These are phyloP conservation scores for Dictyostelium firmibasis DNA, from an alignment of 78 protist genomes.

Conservation along the genomic window DNA sequence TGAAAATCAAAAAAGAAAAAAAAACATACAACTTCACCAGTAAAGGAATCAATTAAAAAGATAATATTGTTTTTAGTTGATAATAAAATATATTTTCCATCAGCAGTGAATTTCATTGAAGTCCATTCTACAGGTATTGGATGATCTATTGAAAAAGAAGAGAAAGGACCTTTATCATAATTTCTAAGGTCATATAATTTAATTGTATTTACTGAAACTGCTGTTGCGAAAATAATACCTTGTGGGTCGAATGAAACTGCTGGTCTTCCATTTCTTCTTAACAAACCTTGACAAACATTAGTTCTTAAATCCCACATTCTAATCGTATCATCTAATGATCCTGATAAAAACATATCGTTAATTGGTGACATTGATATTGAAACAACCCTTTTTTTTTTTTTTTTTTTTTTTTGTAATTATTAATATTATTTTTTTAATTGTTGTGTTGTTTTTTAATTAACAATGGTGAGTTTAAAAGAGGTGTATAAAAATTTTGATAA, in stretches of 20 bases:
- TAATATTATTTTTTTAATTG: too few species aligned
- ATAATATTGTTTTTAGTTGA: slow-evolving; percentile 59
- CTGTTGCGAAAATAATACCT: slow-evolving; percentile 80
- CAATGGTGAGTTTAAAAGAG: too few species aligned
- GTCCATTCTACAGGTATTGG: slow-evolving; percentile 81
- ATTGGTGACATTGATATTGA: slow-evolving; percentile 82
- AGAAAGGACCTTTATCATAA: slow-evolving; percentile 80
- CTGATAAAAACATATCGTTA: slow-evolving; percentile 85
- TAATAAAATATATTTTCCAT: slow-evolving; percentile 81
- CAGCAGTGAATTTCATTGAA: slow-evolving; percentile 72
- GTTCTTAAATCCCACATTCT: slow-evolving; percentile 90
- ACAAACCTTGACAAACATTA: slow-evolving; percentile 77
- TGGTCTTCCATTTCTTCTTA: slow-evolving; percentile 65
- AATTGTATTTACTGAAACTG: slow-evolving; percentile 39
- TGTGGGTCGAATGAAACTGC: slow-evolving; percentile 82
- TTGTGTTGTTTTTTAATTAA: too few species aligned
- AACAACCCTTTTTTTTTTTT: slow-evolving; percentile 49
- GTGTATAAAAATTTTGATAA: background rate
- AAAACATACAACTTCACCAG: slow-evolving; percentile 55
- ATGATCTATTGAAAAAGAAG: slow-evolving; percentile 25
- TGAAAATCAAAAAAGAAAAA: too few species aligned
- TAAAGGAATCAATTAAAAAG: slow-evolving; percentile 80
- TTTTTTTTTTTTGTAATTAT: background rate
- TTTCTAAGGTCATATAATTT: slow-evolving; percentile 77
- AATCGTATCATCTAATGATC: slow-evolving; percentile 75